phyloP scores from a whole-genome alignment of 1,139 yeast species.

The Diutina scorzettiae region DNA sequence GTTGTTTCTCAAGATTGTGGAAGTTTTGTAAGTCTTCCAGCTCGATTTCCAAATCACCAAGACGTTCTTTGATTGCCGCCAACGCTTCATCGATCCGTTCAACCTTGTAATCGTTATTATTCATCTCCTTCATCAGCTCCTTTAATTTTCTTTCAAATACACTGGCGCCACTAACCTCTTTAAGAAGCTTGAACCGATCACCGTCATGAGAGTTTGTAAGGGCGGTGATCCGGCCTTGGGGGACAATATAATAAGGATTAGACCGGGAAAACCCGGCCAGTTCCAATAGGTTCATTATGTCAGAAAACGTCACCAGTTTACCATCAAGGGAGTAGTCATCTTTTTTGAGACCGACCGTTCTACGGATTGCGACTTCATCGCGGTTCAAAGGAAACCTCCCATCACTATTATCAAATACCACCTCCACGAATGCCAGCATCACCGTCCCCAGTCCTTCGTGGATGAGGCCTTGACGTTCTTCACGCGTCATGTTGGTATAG shows the following conservation, averaged over 20 bases:
- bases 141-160: constrained; percentile 74
- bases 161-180: constrained; percentile 93
- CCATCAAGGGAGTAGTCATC: constrained; percentile 82
- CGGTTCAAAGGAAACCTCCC: constrained; percentile 61
- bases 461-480: constrained; percentile 77
- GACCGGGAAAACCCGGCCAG: constrained; percentile 88
- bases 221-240: constrained; percentile 84
- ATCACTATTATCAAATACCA: constrained; percentile 73
- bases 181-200: constrained; percentile 66
- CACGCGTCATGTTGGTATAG: constrained; percentile 75
- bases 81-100: constrained; percentile 69
- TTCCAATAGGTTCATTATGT: constrained; percentile 73
- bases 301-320: constrained; percentile 68
- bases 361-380: constrained; percentile 59
- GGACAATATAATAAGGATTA: constrained; percentile 92
- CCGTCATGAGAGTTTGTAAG: constrained; percentile 81
- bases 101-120: constrained; percentile 54
- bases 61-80: constrained; percentile 54
- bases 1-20: constrained; percentile 54
- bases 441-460: constrained; percentile 90
- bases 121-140: constrained; percentile 75
- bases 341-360: constrained; percentile 86
- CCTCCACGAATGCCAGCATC: constrained; percentile 88
- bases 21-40: constrained; percentile 61
- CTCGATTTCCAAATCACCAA: constrained; percentile 72